A percentile compares a stretch with the other conserved stretches of the same genome.
Conservation (phyloP, 1,284 basidiomycete genomes). For the Garcileccinum viscosum region DNA sequence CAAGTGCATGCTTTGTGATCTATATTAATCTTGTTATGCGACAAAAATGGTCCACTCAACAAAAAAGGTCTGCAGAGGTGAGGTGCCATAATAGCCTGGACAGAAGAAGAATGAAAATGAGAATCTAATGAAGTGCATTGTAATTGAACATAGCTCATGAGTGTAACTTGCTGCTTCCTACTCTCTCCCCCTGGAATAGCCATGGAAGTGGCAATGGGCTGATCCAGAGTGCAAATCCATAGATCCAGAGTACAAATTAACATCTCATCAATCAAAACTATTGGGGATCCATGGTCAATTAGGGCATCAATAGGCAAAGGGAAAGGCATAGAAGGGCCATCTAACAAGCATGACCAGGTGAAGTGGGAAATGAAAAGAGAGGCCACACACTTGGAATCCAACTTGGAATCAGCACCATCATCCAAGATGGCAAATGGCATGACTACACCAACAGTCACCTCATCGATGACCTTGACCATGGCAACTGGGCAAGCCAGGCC, state of each 20-base stretch:
- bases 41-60: not conserved
- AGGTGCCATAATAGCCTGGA: not conserved
- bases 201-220: not conserved
- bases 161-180: not conserved
- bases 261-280: not conserved
- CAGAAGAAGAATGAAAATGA: not conserved
- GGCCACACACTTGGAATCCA: not conserved
- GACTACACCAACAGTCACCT: too few relatives aligned
- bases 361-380: too few relatives aligned
- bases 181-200: too few relatives aligned
- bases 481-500: not conserved
- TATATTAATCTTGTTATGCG: not conserved
- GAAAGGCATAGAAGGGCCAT: not conserved
- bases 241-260: too few relatives aligned
- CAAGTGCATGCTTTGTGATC: not conserved
- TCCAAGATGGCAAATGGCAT: not conserved
- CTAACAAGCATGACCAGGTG: not conserved
- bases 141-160: not conserved
- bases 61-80: not conserved
- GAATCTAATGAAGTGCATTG: not conserved
- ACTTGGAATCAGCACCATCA: not conserved
- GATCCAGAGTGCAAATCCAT: too few relatives aligned
- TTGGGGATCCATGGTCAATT: not conserved
- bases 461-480: not conserved
- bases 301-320: not conserved